These are phyloP conservation scores for Linnemannia zychae DNA, from an alignment of 192 early-diverging fungal genomes.

Conservation along the genomic window DNA sequence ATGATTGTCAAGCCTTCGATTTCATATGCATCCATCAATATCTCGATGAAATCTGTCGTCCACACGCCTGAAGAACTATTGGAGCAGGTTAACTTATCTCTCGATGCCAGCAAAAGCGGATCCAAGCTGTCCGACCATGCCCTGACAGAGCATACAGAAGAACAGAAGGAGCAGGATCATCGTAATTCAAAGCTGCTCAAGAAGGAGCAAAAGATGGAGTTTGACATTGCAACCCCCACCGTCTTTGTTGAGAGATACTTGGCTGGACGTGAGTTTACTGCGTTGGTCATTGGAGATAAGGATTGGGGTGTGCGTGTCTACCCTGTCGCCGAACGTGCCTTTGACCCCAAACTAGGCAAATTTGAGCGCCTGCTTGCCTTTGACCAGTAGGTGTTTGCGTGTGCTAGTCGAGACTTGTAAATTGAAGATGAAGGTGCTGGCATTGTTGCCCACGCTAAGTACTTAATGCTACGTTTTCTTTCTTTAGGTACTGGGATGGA, in stretches of 20 bases:
- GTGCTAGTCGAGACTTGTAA: background rate
- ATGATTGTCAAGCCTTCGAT: slow-evolving; percentile 65
- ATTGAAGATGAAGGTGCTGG: background rate
- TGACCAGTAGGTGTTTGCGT: slow-evolving; percentile 43
- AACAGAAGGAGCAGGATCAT: background rate
- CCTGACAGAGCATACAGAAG: background rate
- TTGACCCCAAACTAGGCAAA: slow-evolving; percentile 44
- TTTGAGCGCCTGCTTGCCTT: slow-evolving; percentile 59
- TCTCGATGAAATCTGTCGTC: slow-evolving; percentile 56
- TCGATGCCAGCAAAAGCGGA: slow-evolving; percentile 25
- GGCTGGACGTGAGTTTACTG: slow-evolving; percentile 64
- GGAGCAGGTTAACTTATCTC: slow-evolving; percentile 42
- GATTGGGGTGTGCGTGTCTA: slow-evolving; percentile 57
- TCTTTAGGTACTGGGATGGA: slow-evolving; percentile 58
- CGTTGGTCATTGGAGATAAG: slow-evolving; percentile 54
- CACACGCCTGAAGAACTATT: slow-evolving; percentile 32
- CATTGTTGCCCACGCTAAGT: background rate
- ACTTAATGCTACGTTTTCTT: background rate
- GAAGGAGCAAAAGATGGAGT: slow-evolving; percentile 11
- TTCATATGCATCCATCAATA: slow-evolving; percentile 61
- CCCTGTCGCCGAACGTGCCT: slow-evolving; percentile 62
- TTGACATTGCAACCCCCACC: slow-evolving; percentile 43
- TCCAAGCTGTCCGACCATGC: background rate
- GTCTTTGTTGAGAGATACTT: slow-evolving; percentile 63
- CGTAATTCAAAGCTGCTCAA: background rate